Conservation (phyloP, 2,329 filamentous ascomycete species). For the Penicillium sp. region DNA sequence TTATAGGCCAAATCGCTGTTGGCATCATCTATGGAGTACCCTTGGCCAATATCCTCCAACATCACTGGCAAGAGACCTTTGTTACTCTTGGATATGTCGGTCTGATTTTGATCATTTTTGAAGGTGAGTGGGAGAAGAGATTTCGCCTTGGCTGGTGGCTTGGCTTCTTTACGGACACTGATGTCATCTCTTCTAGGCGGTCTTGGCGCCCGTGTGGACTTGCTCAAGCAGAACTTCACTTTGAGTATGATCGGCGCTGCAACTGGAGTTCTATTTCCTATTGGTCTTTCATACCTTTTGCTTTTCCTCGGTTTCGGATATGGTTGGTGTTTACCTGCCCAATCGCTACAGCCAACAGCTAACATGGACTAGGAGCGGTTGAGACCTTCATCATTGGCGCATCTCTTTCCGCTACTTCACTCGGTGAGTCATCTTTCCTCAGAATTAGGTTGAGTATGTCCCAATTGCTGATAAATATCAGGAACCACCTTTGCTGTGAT, state of each 20-base stretch:
- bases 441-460: neutral
- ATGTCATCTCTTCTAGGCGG: slow-evolving; percentile 36
- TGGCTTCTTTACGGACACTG: slow-evolving; percentile 3
- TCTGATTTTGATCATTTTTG: slow-evolving; percentile 50
- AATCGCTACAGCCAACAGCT: neutral
- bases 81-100: slow-evolving; percentile 49
- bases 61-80: slow-evolving; percentile 47
- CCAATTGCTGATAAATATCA: neutral
- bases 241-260: slow-evolving; percentile 44
- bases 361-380: slow-evolving; percentile 25
- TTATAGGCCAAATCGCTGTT: slow-evolving; percentile 48
- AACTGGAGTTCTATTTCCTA: slow-evolving; percentile 47
- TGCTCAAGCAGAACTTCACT: slow-evolving; percentile 46
- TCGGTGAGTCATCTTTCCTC: slow-evolving; percentile 17
- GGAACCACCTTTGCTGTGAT: slow-evolving; percentile 35
- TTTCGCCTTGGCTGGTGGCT: neutral
- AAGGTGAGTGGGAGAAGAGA: slow-evolving; percentile 26
- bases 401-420: slow-evolving; percentile 30
- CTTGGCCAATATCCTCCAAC: slow-evolving; percentile 44
- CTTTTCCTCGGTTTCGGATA: slow-evolving; percentile 46
- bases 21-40: slow-evolving; percentile 48
- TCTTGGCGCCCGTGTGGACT: slow-evolving; percentile 46
- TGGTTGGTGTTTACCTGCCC: slow-evolving; percentile 16
- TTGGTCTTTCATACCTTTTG: slow-evolving; percentile 45
- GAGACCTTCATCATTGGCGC: slow-evolving; percentile 36